Evolutionary conservation across 805 yeast genomes (phyloP), one percentile per base, ranked within the genome.

Genomic region (Sungouiella thailandica): DNA sequence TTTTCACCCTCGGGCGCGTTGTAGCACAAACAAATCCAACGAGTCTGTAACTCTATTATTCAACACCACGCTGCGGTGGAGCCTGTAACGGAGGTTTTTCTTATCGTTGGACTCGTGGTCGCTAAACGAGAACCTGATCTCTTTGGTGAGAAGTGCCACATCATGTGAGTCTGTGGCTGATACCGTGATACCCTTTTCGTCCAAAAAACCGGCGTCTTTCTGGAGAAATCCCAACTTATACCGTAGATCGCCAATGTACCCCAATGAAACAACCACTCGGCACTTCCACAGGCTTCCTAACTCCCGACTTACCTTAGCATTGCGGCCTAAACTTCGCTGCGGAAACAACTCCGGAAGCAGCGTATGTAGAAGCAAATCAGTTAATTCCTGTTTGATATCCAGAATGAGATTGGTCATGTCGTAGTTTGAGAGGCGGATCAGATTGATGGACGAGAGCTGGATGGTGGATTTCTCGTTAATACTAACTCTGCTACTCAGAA

Each of bases 391-490:
- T 14, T 36, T 35, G 19, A 53, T 36, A 13, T 50, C 55, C 10
- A 34, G 35, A 6, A 49, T 36, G 7, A 55, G 43, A 5, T 40
- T 34, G 14, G 41, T 44, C 33, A 52, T 34, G 32, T 55, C 60
- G 30, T 37, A 37, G 26, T 48, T 50, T 32, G 58, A 52, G 23
- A 55, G 46, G 13, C 54, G 45, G 22, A 55, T 38, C 43, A 44
- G 43, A 31, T 46, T 52, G 14, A 50, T 43, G 23, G 52, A 42
- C 12, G 48, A 40, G 18, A 55, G 43, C 18, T 48, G 46, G 22
- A 55, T 41, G 24, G 45, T 39, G n/a, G 55, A 49, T 32, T 50
- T 52, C 17, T 50, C 53, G 30, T 51, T 55, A 5, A 53, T 48
- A 4, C 55, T 41, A 14, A 50, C 50, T 16, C 48, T 31, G 22